Conservation (phyloP, 192 early-diverging fungal genomes). For the Entomortierella chlamydospora region DNA sequence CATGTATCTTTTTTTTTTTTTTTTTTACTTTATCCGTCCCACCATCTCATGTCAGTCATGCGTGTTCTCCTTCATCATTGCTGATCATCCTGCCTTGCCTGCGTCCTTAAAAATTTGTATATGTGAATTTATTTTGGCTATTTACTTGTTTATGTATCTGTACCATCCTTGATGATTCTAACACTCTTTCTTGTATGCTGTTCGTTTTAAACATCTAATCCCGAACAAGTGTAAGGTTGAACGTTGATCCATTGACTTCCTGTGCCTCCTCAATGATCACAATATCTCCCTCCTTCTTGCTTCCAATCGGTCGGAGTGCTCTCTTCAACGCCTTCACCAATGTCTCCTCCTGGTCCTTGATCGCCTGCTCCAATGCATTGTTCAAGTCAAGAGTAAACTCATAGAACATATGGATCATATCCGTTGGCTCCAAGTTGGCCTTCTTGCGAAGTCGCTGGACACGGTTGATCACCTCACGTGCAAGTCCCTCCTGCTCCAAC, state of each 20-base stretch:
- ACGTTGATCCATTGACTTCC: slow-evolving; percentile 83
- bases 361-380: slow-evolving; percentile 74
- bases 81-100: no score
- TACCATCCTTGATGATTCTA: no score
- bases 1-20: no score
- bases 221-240: slow-evolving; percentile 75
- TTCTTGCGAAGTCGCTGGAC: slow-evolving; percentile 97
- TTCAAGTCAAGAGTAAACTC: slow-evolving; percentile 78
- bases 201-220: slow-evolving; percentile 24
- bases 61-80: no score
- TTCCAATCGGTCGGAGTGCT: slow-evolving; percentile 58
- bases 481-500: slow-evolving; percentile 89
- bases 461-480: slow-evolving; percentile 97
- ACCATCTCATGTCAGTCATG: no score
- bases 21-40: no score
- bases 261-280: slow-evolving; percentile 89
- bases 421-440: slow-evolving; percentile 88
- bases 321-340: slow-evolving; percentile 82
- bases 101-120: no score
- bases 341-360: slow-evolving; percentile 78
- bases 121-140: no score
- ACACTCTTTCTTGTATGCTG: no score
- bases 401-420: slow-evolving; percentile 89
- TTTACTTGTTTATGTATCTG: no score
- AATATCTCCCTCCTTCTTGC: slow-evolving; percentile 53